Evolutionary conservation across 371 early-diverging fungal genomes (phyloP).

Genomic region (Umbelopsis sp.): DNA sequence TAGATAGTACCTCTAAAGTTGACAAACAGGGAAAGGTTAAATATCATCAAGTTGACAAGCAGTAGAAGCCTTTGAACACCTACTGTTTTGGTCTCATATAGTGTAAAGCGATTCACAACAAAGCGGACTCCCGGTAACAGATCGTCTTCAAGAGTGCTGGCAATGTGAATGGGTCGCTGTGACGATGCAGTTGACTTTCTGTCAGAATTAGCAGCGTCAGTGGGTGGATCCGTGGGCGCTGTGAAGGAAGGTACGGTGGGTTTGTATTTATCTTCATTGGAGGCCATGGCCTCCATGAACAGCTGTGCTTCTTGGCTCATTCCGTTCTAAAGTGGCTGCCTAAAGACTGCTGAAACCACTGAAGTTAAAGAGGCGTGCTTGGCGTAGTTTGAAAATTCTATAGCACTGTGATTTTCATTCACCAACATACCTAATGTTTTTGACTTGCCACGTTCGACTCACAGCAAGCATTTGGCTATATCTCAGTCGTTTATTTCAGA

Average conservation of each 20-base stretch:
- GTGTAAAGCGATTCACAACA: slow-evolving; percentile 66
- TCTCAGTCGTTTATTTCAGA: no score
- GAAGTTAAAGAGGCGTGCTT: no score
- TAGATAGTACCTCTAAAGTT: slow-evolving; percentile 73
- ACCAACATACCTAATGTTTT: no score
- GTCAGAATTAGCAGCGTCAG: slow-evolving; percentile 8
- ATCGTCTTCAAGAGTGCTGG: slow-evolving; percentile 23
- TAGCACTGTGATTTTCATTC: no score
- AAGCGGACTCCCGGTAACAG: slow-evolving; percentile 32
- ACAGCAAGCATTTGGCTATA: no score
- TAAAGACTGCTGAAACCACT: no score
- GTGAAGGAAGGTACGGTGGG: slow-evolving; percentile 1
- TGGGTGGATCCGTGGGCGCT: not conserved
- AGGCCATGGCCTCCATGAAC: slow-evolving; percentile 26
- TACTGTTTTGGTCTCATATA: slow-evolving; percentile 87
- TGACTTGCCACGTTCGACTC: no score
- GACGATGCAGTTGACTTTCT: slow-evolving; percentile 12
- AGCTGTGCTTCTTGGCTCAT: slow-evolving; percentile 39
- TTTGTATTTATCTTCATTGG: slow-evolving; percentile 10
- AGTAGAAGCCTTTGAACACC: slow-evolving; percentile 9
- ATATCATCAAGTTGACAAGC: not conserved
- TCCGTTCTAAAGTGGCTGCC: not conserved
- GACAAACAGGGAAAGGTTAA: not conserved
- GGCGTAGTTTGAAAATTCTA: no score
- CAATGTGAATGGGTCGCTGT: slow-evolving; percentile 29